Base-by-base conservation (phyloP, 2,329 filamentous ascomycete genomes). In the Venturia carpophila region DNA sequence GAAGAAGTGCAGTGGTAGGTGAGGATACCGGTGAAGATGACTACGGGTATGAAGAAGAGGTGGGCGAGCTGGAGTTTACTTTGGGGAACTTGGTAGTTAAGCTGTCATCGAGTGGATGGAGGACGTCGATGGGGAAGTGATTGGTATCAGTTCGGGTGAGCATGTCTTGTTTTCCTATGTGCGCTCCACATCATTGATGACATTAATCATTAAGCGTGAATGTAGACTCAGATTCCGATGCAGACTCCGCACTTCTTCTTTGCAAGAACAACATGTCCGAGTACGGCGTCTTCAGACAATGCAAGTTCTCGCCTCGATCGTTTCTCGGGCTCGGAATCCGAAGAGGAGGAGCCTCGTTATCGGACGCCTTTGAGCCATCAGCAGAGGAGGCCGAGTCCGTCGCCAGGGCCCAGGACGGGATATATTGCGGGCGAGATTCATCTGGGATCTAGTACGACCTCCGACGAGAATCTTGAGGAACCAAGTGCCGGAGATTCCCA, bases 271-370 rank as follows among this genome's bases (percentile, higher is more conserved):
- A 27, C 27, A 5, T 37, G 52, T 24, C 27, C 52, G 9, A 37
- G 30, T 21, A 58, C 52, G 27, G 30, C 30, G n/a, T 58, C 52
- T n/a, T 58, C 52, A 5, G 52, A 58, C 37, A 58, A 58, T 13
- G 27, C 52, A n/a, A 58, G 52, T 13, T 58, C 52, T 9, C 27
- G 37, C 9, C 30, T 58, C 19, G 52, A 58, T 17, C 52, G 52
- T 13, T 58, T 58, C 17, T 58, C 52, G 17, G 52, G 9, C 9
- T 58, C 52, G 17, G 52, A 37, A 37, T 37, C 27, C 17, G 52
- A 58, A n/a, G 13, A n/a, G 1, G 21, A 52, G 24, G 52, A 58
- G 6, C 4, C 52, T 2, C 27, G 52, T 5, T 37, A 5, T 37
- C 52, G 27, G 52, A 58, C 52, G 19, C 52, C 30, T 37, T 11